Base-by-base conservation (phyloP, 73 alveolate species). In the Loxodes magnus region DNA sequence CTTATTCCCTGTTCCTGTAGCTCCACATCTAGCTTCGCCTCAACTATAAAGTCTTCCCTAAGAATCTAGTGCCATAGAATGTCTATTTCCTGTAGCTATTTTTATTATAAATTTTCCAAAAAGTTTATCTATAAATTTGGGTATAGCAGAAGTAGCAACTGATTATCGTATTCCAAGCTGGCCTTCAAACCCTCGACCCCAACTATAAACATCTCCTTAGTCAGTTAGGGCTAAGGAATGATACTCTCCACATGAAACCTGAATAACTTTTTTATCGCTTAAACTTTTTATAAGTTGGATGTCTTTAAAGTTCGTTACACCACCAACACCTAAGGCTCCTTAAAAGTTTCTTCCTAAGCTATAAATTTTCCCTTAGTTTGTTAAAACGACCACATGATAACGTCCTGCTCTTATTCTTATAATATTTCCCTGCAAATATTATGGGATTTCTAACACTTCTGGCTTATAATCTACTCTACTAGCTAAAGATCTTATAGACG, bases 111-210 rank as follows among this genome's bases (percentile, higher is more conserved):
- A 93, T 21, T 82, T 91, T 54, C 90, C 76, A 71, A 82, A 93
- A 71, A 93, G 90, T 53, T 72, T 55, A 51, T 81, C 85, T 21
- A 93, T 62, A 74, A 82, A 93, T 57, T 85, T 61, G 6, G 99
- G 99, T 33, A 93, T 79, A 9, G 96, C 64, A 2, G 97, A 94
- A 4, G 94, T 79, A 48, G 87, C 94, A 37, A 82, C 71, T 44
- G 74, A 84, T 46, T 79, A 67, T 36, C 96, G 76, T n/a, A 90
- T 65, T 31, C 99, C 99, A 38, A 93, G 61, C 74, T 93, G 91
- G 1, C 99, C 99, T 79, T 93, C 99, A 61, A 84, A 93, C 29
- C 99, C 99, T 89, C 96, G 81, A 38, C 99, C 99, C 97, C 97
- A 93, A n/a, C 97, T 74, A 77, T 85, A 93, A 42, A 90, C 64